phyloP scores from a whole-genome alignment of 2,329 filamentous ascomycete genomes.

The Didymella lethalis region DNA sequence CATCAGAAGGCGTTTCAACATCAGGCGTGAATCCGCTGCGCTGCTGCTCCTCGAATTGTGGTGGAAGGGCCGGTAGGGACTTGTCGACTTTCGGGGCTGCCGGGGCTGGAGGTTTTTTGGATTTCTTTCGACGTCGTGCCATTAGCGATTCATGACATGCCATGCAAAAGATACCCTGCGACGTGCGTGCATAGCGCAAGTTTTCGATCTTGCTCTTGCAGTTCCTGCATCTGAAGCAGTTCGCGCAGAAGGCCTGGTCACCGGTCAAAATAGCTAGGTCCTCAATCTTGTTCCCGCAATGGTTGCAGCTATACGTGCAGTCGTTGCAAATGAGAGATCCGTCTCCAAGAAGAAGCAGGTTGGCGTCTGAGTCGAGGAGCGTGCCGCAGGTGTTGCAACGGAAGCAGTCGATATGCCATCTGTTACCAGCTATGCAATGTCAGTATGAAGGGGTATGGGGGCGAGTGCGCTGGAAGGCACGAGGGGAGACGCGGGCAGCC shows the following conservation, averaged over 20 bases:
- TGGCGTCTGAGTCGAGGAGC: conserved; percentile 96
- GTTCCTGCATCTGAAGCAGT: conserved; percentile 96
- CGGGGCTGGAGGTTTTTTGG: conserved; percentile 61
- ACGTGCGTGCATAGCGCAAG: conserved; percentile 93
- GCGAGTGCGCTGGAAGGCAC: conserved; percentile 12
- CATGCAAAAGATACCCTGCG: conserved; percentile 99
- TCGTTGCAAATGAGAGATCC: conserved; percentile 99
- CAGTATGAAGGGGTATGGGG: conserved; percentile 26
- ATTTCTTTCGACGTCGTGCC: conserved; percentile 88
- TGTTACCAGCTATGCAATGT: conserved; percentile 76
- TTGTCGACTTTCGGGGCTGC: conserved; percentile 77
- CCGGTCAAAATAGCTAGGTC: conserved; percentile 96
- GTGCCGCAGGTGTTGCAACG: conserved; percentile 95
- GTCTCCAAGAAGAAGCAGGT: conserved; percentile 94
- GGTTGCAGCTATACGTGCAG: conserved; percentile 98
- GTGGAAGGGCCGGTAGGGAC: conserved; percentile 88
- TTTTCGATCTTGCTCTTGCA: conserved; percentile 99
- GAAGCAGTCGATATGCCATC: conserved; percentile 99
- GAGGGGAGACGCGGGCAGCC: conserved; percentile 42
- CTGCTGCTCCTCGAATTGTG: conserved; percentile 68
- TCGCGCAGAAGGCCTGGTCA: conserved; percentile 96
- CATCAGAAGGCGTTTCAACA: conserved; percentile 65
- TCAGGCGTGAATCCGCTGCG: conserved; percentile 65
- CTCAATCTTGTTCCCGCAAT: conserved; percentile 97
- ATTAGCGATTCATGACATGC: conserved; percentile 96